Evolutionary conservation across 2,329 filamentous ascomycete genomes (phyloP), one percentile per base, ranked within the genome.

Genomic region (Fusarium sp.): DNA sequence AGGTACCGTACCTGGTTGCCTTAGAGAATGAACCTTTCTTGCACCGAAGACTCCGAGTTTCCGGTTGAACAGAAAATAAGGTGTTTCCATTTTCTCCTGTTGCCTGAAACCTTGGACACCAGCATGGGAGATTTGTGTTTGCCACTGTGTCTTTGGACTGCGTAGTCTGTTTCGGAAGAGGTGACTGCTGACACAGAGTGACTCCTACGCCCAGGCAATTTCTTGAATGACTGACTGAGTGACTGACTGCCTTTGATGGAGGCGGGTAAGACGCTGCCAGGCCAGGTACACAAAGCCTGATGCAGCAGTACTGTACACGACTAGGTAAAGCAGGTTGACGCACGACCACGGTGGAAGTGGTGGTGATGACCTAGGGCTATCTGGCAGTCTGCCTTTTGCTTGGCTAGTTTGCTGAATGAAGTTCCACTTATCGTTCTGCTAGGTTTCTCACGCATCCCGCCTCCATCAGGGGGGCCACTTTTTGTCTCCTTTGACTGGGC

Each of bases 271-370:
- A 56, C 45, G n/a, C 58, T 15, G 34, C 7, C 33, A 57, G 60
- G 44, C 44, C 36, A 63, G 51, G 62, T 63, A 66, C 49, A 50
- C 36, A 36, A 17, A 48, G 22, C 22, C 22, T 24, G 22, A 24
- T 24, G 22, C 22, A 22, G 20, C 26, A 22, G 39, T 45, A 42
- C 22, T 46, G 44, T 43, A 62, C 64, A 39, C 45, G 56, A 54
- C 48, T 51, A 55, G 38, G 43, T 44, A 38, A 52, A 65, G 58
- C 38, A 66, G 50, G 43, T 45, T 57, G 66, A 69, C 49, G 57
- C 62, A 70, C 66, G 50, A 69, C 57, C 66, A 26, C 48, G 58
- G 58, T 70, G 62, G 58, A 67, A 59, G 66, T 69, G 67, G 66
- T 69, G 62, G 63, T 68, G 54, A 58, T 43, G 61, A 66, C 61